Evolutionary conservation across 208 protist genomes (phyloP), one percentile per base, ranked within the genome.

Genomic region (Novymonas esmeraldas): DNA sequence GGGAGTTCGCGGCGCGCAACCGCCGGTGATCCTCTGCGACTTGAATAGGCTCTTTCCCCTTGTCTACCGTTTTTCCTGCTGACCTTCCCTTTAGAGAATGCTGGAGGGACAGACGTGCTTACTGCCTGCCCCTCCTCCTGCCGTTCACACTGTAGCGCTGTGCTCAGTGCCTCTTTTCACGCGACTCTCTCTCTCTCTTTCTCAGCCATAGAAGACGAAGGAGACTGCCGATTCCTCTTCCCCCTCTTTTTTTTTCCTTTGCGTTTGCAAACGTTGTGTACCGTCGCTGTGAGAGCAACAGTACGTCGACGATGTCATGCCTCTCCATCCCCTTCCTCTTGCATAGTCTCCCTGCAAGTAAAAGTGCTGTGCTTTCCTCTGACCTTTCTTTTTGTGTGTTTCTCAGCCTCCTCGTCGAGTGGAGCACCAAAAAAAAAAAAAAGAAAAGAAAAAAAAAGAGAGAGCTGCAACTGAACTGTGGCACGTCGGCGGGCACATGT

Each of bases 1-100:
- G 69, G 50, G 68, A 82, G 63, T 86, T 86, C 56, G 36, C 54
- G 28, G 31, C 50, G 5, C 56, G 66, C 9, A 76, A 18, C 38
- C 4, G 5, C 24, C 22, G 26, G 14, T 33, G 1, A n/a, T 33
- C 20, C 33, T 50, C 68, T 50, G 6, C 34, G 46, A 29, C 26
- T 59, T 44, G 38, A 22, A 14, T 33, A 46, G 20, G 20, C 20
- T 9, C 34, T 2, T 52, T 34, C 18, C 20, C 45, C 9, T 29
- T 20, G 54, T 34, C 31, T 44, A 10, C 24, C 9, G 36, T 58
- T 36, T 41, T 24, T 10, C 3, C 54, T 67, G 18, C n/a, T 57
- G 14, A 44, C 44, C 20, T 58, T 58, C 20, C n/a, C 18, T 26
- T 28, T 7, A 24, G 41, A 34, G 20, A 59, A 29, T n/a, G n/a